Evolutionary conservation across 1,139 yeast genomes (phyloP).

Genomic region (Debaryomycetaceae sp.): DNA sequence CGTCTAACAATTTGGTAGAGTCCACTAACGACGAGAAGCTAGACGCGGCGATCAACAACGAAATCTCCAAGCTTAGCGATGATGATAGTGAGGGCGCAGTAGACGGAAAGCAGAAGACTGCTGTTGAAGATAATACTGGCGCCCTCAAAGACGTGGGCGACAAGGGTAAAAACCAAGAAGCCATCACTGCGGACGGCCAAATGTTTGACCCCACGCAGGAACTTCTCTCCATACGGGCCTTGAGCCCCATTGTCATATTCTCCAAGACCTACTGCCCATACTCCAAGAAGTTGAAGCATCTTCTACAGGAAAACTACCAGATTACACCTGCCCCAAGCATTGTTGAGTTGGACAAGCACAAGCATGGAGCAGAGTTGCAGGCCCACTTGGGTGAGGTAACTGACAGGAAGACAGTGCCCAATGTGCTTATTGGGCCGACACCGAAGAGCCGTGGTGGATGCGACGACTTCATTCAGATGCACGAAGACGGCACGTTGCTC

Average conservation of each 20-base stretch:
- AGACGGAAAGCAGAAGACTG: constrained; percentile 7
- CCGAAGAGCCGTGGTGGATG: constrained; percentile 64
- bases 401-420: constrained; percentile 71
- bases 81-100: constrained; percentile 6
- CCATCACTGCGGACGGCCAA: constrained; percentile 20
- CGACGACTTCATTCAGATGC: constrained; percentile 70
- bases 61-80: constrained; percentile 26
- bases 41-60: constrained; percentile 39
- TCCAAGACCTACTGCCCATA: constrained; percentile 74
- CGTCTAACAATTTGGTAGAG: constrained; percentile 22
- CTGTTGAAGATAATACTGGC: constrained; percentile 6
- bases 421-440: constrained; percentile 55
- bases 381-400: constrained; percentile 51
- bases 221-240: constrained; percentile 50
- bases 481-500: constrained; percentile 50
- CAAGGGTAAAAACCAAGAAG: constrained; percentile 13
- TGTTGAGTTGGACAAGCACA: constrained; percentile 80
- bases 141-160: not conserved
- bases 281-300: constrained; percentile 64
- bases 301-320: constrained; percentile 59
- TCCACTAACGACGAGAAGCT: constrained; percentile 31
- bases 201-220: constrained; percentile 60
- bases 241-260: constrained; percentile 69
- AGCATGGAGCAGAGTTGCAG: constrained; percentile 60
- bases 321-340: constrained; percentile 68